Conservation (phyloP, 805 yeast genomes). For the Cyberlindnera japonica region DNA sequence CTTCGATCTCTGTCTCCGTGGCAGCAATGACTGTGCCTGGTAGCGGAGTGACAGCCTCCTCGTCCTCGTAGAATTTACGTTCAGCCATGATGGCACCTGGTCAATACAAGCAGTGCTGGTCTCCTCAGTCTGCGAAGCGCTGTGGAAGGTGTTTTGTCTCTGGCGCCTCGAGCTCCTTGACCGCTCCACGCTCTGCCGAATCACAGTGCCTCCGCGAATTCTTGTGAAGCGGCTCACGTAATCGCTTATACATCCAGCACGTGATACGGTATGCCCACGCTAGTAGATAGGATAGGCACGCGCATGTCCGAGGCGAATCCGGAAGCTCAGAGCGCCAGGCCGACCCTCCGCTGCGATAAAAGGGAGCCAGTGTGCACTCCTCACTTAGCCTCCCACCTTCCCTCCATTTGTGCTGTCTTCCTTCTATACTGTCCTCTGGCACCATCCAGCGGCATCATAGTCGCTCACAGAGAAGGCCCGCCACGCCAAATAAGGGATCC, state of each 20-base stretch:
- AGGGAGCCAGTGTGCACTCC: too few species aligned
- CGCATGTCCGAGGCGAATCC: neutral
- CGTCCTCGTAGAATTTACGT: slow-evolving; percentile 47
- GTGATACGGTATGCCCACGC: neutral
- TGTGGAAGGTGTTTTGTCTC: too few species aligned
- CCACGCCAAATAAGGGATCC: too few species aligned
- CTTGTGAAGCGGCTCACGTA: too few species aligned
- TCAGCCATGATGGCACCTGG: slow-evolving; percentile 6
- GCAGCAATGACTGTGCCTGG: slow-evolving; percentile 50
- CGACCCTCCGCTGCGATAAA: too few species aligned
- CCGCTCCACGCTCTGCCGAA: neutral
- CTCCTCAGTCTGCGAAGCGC: neutral
- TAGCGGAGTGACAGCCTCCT: slow-evolving; percentile 39
- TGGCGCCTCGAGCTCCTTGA: neutral
- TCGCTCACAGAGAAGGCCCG: too few species aligned
- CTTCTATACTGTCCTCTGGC: too few species aligned
- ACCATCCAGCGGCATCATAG: too few species aligned
- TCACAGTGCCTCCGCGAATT: too few species aligned
- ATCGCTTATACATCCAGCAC: too few species aligned
- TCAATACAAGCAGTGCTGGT: neutral
- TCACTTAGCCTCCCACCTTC: too few species aligned
- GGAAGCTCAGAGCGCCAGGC: slow-evolving; percentile 1
- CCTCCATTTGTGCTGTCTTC: too few species aligned
- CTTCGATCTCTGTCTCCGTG: slow-evolving; percentile 37
- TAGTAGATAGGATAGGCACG: neutral